Percentiles rank a stretch among this genome's conserved stretches.
Conservation (phyloP, 2,329 filamentous ascomycete genomes). For the Clarireedia monteithiana region DNA sequence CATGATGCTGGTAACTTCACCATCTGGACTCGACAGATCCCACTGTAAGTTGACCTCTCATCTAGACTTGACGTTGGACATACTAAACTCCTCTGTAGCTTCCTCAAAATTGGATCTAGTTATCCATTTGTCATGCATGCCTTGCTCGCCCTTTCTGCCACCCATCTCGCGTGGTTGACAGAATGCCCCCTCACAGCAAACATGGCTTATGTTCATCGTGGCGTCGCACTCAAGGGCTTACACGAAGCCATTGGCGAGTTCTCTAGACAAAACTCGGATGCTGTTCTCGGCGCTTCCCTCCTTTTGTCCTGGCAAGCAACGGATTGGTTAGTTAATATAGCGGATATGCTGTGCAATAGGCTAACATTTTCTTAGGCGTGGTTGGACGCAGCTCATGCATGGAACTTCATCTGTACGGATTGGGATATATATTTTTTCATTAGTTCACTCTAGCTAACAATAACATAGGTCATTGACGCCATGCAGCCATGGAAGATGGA, state of each 20-base stretch:
- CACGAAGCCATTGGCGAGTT: constrained; percentile 83
- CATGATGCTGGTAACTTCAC: constrained; percentile 78
- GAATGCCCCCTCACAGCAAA: constrained; percentile 78
- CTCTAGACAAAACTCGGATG: constrained; percentile 80
- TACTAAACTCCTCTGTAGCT: constrained; percentile 39
- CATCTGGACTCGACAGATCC: constrained; percentile 87
- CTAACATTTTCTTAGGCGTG: constrained; percentile 53
- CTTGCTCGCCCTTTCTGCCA: constrained; percentile 86
- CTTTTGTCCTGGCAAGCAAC: constrained; percentile 93
- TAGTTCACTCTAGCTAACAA: constrained; percentile 23
- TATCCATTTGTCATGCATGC: constrained; percentile 91
- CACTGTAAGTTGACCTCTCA: constrained; percentile 58
- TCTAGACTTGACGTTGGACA: background rate
- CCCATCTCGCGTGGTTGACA: constrained; percentile 84
- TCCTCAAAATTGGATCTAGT: constrained; percentile 73
- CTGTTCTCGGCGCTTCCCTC: constrained; percentile 83
- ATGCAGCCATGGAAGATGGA: constrained; percentile 92
- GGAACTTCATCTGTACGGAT: constrained; percentile 75
- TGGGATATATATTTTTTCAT: background rate
- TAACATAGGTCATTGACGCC: constrained; percentile 66
- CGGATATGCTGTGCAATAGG: background rate
- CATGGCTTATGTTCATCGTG: constrained; percentile 83
- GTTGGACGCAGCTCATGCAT: constrained; percentile 88
- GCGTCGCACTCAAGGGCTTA: constrained; percentile 76
- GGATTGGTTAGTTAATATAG: constrained; percentile 69